Evolutionary conservation across 257 asterid species (phyloP), one percentile per base, ranked within the genome.

Genomic region (Solanum chiquidenum): DNA sequence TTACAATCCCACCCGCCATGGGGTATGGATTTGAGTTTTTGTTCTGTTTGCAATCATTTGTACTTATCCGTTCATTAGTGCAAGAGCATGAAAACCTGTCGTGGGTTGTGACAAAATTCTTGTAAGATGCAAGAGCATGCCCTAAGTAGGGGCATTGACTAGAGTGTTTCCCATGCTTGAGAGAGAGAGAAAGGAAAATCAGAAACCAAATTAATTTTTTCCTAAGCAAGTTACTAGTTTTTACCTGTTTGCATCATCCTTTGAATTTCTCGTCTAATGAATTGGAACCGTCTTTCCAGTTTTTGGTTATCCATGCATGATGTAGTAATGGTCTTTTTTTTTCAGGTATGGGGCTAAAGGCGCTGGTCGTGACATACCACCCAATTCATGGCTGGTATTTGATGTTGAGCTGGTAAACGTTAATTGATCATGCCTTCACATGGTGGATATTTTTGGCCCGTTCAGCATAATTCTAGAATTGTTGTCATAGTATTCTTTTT

Each of bases 1-100:
- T 97, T 55, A 96, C 98, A 34, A 94, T 97, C 90, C 99, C 99
- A 87, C 99, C 99, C 35, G 94, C 94, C 62, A 97, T 97, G 99
- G 99, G 99, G 99, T 96, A 96, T 84, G 93, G 16, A 38, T 71
- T 86, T 86, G 87, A 49, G 71, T 20, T 82, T 77, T 7, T 40
- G 20, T 42, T 82, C 29, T 9, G 27, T 82, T 82, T 9, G 12
- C 21, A 5, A 6, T 27, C 18, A 18, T 80, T 80, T 46, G 25
- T 80, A 62, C 2, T 46, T 42, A 40, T 14, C 21, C 2, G 12
- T 76, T 20, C 12, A 2, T 40, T 49, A 20, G 69, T 52, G 62
- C 85, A 46, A 5, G 31, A 82, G 42, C 44, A 49, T 27, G 66
- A 16, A 46, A 80, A 23, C 27, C 68, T 46, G 21, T 23, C 33